Evolutionary conservation across 139 green algal species (phyloP), one percentile per base, ranked within the genome.

Genomic region (Volvox africanus): DNA sequence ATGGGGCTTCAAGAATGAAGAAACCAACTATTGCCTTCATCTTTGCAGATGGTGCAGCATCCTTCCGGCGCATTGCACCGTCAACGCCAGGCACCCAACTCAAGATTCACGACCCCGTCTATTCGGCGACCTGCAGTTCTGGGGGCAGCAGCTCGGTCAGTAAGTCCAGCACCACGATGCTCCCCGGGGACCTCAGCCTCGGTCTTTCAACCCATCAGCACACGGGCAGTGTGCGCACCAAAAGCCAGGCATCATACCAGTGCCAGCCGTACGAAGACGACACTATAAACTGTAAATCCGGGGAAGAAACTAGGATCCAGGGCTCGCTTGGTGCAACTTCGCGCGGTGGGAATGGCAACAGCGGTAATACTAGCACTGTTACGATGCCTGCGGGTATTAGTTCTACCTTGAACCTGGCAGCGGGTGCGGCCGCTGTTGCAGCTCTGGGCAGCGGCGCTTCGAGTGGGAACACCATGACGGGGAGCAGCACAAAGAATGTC

Each of bases 401-500:
- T 0, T 61, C 50, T 17, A 76, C 65, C 20, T n/a, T 92, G 6
- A 92, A 92, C 79, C 21, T 92, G 19, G 88, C 88, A n/a, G 88
- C 88, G 17, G 88, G 88, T 0, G 88, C 88, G 1, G 88, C 88
- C 0, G 88, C 88, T 2, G 65, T 92, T 5, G 88, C 88, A 20
- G 88, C 88, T 20, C 19, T 92, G 32, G 67, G 80, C 36, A 35
- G 21, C 6, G 65, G 79, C 22, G 14, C 61, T 1, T 26, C 26
- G 2, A 77, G 11, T 13, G 73, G 88, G 5, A 37, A 21, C 65
- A 55, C 22, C 2, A 50, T 65, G 26, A 68, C 76, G 6, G 79
- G 78, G 36, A 86, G 83, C 65, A 92, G 88, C 80, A 88, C 88
- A 16, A 81, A 50, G 50, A 92, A 88, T 68, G 84, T 92, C 80